Evolutionary conservation across 1,139 yeast genomes (phyloP).

Genomic region (Candida sanyaensis): DNA sequence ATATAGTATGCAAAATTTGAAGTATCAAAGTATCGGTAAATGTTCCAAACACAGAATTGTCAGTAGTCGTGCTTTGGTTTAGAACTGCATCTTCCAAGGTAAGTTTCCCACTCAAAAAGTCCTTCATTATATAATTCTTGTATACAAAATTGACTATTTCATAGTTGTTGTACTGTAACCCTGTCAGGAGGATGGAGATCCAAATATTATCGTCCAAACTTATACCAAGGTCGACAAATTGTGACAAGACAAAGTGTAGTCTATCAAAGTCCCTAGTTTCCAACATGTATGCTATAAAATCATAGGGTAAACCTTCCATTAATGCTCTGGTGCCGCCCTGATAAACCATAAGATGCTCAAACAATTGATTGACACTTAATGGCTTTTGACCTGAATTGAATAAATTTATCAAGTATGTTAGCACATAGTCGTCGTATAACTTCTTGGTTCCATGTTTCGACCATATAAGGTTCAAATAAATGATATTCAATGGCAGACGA

Average conservation of each 20-base stretch:
- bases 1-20: slow-evolving; percentile 33
- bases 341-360: background rate
- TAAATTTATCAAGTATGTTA: slow-evolving; percentile 6
- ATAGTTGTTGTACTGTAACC: slow-evolving; percentile 26
- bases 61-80: slow-evolving; percentile 5
- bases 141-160: slow-evolving; percentile 30
- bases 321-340: background rate
- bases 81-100: slow-evolving; percentile 28
- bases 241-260: background rate
- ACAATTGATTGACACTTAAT: background rate
- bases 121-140: slow-evolving; percentile 32
- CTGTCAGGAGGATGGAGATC: slow-evolving; percentile 25
- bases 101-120: slow-evolving; percentile 21
- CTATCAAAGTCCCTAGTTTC: slow-evolving; percentile 3
- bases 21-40: slow-evolving; percentile 19
- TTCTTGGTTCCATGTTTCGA: background rate
- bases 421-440: slow-evolving; percentile 1
- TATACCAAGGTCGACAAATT: slow-evolving; percentile 4
- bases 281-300: background rate
- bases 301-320: background rate
- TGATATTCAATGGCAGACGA: slow-evolving; percentile 1
- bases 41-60: slow-evolving; percentile 12
- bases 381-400: slow-evolving; percentile 6
- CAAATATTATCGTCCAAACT: slow-evolving; percentile 22
- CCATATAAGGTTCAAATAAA: slow-evolving; percentile 7